These are phyloP conservation scores for Massarina eburnea DNA, from an alignment of 2,329 filamentous ascomycete species.

Conservation along the genomic window DNA sequence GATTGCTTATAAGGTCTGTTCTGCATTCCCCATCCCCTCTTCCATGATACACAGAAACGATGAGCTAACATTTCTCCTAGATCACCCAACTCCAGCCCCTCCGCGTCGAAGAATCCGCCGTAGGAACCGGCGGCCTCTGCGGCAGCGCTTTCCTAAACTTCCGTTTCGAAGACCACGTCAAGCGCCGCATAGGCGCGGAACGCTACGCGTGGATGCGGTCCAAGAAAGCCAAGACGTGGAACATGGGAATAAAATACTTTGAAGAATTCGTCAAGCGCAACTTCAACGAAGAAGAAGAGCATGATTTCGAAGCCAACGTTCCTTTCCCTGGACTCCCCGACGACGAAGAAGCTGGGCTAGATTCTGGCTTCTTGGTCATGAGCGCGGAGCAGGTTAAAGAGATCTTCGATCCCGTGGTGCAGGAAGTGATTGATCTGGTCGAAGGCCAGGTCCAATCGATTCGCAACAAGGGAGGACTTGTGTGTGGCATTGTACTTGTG, in stretches of 20 bases:
- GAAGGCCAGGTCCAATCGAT: conserved; percentile 50
- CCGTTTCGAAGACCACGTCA: conserved; percentile 76
- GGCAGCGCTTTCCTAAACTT: conserved; percentile 81
- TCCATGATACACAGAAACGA: background rate
- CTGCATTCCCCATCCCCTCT: background rate
- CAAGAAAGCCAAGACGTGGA: conserved; percentile 79
- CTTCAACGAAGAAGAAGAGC: conserved; percentile 77
- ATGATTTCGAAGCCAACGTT: conserved; percentile 70
- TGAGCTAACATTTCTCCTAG: conserved; percentile 31
- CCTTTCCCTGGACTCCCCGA: conserved; percentile 77
- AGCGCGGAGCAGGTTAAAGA: conserved; percentile 68
- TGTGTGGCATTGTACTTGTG: conserved; percentile 73
- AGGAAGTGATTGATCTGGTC: conserved; percentile 49
- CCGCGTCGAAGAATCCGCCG: conserved; percentile 74
- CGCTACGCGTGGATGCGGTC: conserved; percentile 74
- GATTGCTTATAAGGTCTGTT: conserved; percentile 65
- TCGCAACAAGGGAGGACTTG: conserved; percentile 40
- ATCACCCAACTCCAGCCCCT: conserved; percentile 73
- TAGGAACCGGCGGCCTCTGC: conserved; percentile 76
- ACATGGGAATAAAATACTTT: conserved; percentile 71
- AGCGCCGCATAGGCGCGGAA: conserved; percentile 64
- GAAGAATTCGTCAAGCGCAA: conserved; percentile 85
- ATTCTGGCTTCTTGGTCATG: conserved; percentile 76
- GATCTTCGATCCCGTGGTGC: conserved; percentile 75
- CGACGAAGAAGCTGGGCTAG: conserved; percentile 72